phyloP scores from a whole-genome alignment of 192 early-diverging fungal genomes.

The Oehlia diaphana region DNA sequence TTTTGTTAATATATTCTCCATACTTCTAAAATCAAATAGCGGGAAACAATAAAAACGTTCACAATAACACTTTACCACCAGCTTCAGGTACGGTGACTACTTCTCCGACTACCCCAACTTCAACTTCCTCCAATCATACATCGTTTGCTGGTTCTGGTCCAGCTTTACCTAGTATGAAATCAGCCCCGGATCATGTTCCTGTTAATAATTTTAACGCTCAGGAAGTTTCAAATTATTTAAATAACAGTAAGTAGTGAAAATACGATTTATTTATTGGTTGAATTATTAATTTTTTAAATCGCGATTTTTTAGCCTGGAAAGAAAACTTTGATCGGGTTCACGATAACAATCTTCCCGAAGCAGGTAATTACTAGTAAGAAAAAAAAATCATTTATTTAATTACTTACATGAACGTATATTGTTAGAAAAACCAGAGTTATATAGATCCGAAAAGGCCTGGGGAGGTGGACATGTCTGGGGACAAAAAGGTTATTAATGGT shows the following conservation, averaged over 20 bases:
- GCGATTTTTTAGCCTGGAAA: constrained; percentile 4
- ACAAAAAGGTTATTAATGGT: neutral
- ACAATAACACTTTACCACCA: neutral
- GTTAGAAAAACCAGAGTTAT: constrained; percentile 26
- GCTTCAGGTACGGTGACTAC: constrained; percentile 4
- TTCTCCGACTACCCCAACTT: neutral
- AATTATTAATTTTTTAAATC: neutral
- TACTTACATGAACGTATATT: neutral
- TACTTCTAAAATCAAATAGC: neutral
- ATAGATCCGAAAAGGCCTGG: constrained; percentile 19
- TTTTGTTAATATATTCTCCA: neutral
- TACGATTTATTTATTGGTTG: neutral
- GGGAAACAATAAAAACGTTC: constrained; percentile 22
- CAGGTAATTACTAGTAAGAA: constrained; percentile 5
- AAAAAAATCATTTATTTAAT: neutral
- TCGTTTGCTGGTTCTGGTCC: neutral
- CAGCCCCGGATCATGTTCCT: constrained; percentile 20
- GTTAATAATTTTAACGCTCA: constrained; percentile 29
- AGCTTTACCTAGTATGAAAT: constrained; percentile 17
- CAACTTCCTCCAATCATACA: neutral
- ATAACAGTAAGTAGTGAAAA: constrained; percentile 16
- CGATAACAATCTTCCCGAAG: constrained; percentile 20
- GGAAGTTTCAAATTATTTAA: constrained; percentile 28
- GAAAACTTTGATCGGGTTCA: constrained; percentile 2
- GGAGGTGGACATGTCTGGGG: constrained; percentile 17